These are phyloP conservation scores for Plantago major DNA, from an alignment of 257 asterid species.

Conservation along the genomic window DNA sequence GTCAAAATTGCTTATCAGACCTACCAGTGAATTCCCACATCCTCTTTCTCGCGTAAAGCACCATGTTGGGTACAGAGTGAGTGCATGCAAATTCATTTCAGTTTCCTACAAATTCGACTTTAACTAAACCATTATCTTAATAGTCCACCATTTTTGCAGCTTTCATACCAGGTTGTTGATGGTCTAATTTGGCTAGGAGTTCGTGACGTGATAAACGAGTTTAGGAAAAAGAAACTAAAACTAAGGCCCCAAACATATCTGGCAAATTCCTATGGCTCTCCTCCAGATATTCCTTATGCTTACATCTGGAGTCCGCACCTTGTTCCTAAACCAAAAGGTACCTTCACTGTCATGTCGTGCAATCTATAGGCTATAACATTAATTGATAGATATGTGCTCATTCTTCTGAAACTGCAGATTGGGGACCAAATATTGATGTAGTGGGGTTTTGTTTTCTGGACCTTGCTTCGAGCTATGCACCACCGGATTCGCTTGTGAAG, in stretches of 20 bases:
- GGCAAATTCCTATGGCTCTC: constrained; percentile 53
- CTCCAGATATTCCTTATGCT: constrained; percentile 55
- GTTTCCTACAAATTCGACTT: background rate
- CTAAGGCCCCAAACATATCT: constrained; percentile 79
- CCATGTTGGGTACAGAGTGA: constrained; percentile 69
- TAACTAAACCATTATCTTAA: constrained; percentile 9
- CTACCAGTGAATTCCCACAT: constrained; percentile 90
- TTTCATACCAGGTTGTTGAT: constrained; percentile 88
- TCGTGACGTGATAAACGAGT: constrained; percentile 82
- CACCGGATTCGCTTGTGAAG: constrained; percentile 67
- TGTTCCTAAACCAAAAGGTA: constrained; percentile 92
- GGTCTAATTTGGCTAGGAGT: constrained; percentile 85
- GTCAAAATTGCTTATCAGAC: constrained; percentile 37
- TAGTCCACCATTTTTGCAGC: constrained; percentile 36
- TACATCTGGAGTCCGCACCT: constrained; percentile 97
- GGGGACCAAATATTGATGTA: constrained; percentile 90
- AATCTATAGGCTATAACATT: background rate
- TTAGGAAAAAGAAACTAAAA: constrained; percentile 73
- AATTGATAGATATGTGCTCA: background rate
- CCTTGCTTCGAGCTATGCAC: constrained; percentile 78
- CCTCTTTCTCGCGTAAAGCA: constrained; percentile 95
- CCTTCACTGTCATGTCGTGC: background rate
- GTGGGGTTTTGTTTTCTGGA: constrained; percentile 94
- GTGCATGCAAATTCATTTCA: constrained; percentile 28
- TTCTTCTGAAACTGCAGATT: constrained; percentile 41